A percentile compares a stretch with the other conserved stretches of the same genome.
Conservation (phyloP, 2,329 filamentous ascomycete species). For the Alternaria metachromatica region DNA sequence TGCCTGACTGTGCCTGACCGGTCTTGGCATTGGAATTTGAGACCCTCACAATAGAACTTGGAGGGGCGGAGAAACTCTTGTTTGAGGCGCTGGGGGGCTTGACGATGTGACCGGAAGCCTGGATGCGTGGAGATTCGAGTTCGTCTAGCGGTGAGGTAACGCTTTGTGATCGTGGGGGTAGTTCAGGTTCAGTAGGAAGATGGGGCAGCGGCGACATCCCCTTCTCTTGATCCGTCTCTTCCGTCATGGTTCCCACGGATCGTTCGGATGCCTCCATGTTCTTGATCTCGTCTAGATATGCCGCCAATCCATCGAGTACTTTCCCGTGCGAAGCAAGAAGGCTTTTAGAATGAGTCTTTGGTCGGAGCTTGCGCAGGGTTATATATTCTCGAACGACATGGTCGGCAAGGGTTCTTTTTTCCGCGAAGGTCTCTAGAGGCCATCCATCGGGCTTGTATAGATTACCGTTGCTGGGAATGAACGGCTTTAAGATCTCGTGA, state of each 20-base stretch:
- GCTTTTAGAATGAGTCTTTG: no score
- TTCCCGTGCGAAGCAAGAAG: no score
- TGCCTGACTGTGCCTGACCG: background rate
- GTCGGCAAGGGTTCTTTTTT: no score
- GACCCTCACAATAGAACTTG: no score
- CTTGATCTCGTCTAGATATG: background rate
- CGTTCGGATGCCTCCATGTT: background rate
- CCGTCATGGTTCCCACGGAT: background rate
- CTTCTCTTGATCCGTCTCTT: background rate
- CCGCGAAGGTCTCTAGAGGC: background rate
- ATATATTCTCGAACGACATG: no score
- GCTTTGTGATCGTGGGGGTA: background rate
- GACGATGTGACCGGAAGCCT: background rate
- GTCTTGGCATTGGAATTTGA: no score
- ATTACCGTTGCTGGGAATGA: background rate
- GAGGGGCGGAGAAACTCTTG: no score
- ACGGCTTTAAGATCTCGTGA: background rate
- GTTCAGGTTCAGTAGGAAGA: accelerated
- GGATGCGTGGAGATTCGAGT: background rate
- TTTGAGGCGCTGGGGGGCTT: no score
- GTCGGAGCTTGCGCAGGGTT: no score
- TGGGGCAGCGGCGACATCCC: background rate
- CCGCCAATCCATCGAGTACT: no score
- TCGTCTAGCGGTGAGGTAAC: background rate
- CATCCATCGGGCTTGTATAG: background rate